These are phyloP conservation scores for Aspergillus baeticus DNA, from an alignment of 495 filamentous ascomycete genomes.

Conservation along the genomic window DNA sequence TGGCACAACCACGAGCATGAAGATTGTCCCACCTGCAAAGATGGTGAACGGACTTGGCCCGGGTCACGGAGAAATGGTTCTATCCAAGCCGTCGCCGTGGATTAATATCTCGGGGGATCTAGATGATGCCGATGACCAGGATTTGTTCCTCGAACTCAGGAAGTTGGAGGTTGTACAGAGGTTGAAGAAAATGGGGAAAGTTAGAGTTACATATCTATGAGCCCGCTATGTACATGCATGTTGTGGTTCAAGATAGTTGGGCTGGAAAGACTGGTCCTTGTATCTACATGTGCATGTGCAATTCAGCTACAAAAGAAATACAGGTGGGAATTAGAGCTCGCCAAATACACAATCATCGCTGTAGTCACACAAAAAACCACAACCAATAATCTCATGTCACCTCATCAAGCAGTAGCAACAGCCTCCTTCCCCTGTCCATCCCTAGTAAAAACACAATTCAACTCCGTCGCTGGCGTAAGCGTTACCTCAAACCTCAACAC, in stretches of 20 bases:
- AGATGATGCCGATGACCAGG: slow-evolving; percentile 41
- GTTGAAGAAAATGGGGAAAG: slow-evolving; percentile 35
- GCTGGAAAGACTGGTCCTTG: no score
- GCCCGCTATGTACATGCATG: no score
- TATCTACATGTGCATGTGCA: no score
- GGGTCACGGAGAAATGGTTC: slow-evolving; percentile 15
- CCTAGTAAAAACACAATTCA: slow-evolving; percentile 44
- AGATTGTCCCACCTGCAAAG: slow-evolving; percentile 9
- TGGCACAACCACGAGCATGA: slow-evolving; percentile 4
- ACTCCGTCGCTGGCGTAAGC: slow-evolving; percentile 37
- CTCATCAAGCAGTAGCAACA: neutral
- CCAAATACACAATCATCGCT: no score
- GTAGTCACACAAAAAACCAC: no score
- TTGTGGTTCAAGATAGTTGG: no score
- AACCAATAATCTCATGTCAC: neutral
- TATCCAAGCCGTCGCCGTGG: slow-evolving; percentile 17
- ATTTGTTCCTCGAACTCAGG: slow-evolving; percentile 39
- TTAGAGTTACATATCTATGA: slow-evolving; percentile 24
- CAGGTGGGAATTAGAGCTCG: no score
- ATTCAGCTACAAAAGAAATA: no score
- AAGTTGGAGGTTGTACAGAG: slow-evolving; percentile 43
- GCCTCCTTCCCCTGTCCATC: slow-evolving; percentile 24
- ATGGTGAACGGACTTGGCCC: neutral
- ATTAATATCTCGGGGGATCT: slow-evolving; percentile 30
- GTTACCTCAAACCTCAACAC: slow-evolving; percentile 39